Base-by-base conservation (phyloP, 2,329 filamentous ascomycete species). In the Verticillium nubilum region DNA sequence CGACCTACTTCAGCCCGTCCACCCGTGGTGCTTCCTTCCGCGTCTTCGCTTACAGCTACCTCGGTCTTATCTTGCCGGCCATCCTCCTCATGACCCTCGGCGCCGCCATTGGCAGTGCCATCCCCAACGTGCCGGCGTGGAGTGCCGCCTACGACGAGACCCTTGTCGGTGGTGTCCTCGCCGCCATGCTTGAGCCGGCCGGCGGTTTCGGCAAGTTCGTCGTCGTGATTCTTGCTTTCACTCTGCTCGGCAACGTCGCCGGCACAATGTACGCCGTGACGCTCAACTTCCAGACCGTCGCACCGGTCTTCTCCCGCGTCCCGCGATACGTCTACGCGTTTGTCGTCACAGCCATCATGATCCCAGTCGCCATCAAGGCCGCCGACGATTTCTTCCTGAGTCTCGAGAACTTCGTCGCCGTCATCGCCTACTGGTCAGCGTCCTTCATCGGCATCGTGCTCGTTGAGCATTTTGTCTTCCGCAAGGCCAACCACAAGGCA, bases 141-240 rank as follows among this genome's bases (percentile, higher is more conserved):
- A 64, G 75, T n/a, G 75, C 72, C 3, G 83, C 77, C 2, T 86
- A 86, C 66, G 74, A 80, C 3, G 65, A 72, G 52, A 82, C 80
- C 42, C 78, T 79, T 5, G 80, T 85, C 1, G 85, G 85, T 28
- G 85, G 85, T 52, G 80, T 86, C 3, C 73, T 88, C 13, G 80
- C 79, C 9, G 83, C 80, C 42, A 87, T 88, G 82, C 74, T 87
- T 1, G 71, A 75, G 2, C 79, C 81, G 3, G 80, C 79, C 0
- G 82, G 83, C 52, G 82, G 82, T 0, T 87, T 88, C 63, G 85
- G 85, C 60, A 83, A 83, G 62, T 87, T 88, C 63, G 73, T 87
- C 19, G 79, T 84, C 1, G 84, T 87, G 2, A 68, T 87, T 7
- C 77, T 87, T 19, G 78, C 81, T 5, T 75, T 86, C 47, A 82